Conservation (phyloP, 2,329 filamentous ascomycete genomes). For the Plectosphaerella plurivora region DNA sequence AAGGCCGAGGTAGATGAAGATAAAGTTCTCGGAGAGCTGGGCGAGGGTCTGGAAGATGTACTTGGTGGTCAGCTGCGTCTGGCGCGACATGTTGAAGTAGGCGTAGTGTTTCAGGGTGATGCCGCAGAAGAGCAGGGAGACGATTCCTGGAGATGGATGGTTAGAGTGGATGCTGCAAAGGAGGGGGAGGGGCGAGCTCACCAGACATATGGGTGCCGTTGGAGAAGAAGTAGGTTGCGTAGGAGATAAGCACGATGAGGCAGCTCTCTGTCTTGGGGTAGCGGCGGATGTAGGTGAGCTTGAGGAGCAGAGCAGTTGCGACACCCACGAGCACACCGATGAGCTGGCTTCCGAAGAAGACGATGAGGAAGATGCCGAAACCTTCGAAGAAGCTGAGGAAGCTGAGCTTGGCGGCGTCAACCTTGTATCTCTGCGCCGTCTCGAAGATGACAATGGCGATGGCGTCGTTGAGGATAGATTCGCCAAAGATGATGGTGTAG, state of each 20-base stretch:
- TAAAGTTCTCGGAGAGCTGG: slow-evolving; percentile 97
- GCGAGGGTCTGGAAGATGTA: slow-evolving; percentile 94
- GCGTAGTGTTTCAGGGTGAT: slow-evolving; percentile 99
- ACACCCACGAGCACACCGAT: slow-evolving; percentile 88
- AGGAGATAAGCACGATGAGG: slow-evolving; percentile 87
- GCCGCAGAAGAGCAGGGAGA: slow-evolving; percentile 93
- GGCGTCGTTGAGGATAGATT: slow-evolving; percentile 96
- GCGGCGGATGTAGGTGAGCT: slow-evolving; percentile 88
- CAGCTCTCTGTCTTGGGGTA: slow-evolving; percentile 97
- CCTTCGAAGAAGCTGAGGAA: slow-evolving; percentile 84
- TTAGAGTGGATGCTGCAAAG: slow-evolving; percentile 7
- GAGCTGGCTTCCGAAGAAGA: slow-evolving; percentile 90
- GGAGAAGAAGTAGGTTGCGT: slow-evolving; percentile 96
- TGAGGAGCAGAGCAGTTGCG: slow-evolving; percentile 79
- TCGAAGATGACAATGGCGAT: slow-evolving; percentile 99
- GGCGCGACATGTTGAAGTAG: slow-evolving; percentile 99
- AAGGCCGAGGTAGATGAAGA: slow-evolving; percentile 96
- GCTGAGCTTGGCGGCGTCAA: slow-evolving; percentile 66
- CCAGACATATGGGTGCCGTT: slow-evolving; percentile 95
- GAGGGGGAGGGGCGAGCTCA: slow-evolving; percentile 38
- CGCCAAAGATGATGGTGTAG: slow-evolving; percentile 97
- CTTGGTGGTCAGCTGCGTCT: slow-evolving; percentile 95
- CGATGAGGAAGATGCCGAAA: slow-evolving; percentile 88
- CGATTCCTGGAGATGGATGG: slow-evolving; percentile 63
- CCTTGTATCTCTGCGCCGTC: slow-evolving; percentile 88